These are phyloP conservation scores for Plasmodium yoelii DNA, from an alignment of 169 alveolate genomes.

Conservation along the genomic window DNA sequence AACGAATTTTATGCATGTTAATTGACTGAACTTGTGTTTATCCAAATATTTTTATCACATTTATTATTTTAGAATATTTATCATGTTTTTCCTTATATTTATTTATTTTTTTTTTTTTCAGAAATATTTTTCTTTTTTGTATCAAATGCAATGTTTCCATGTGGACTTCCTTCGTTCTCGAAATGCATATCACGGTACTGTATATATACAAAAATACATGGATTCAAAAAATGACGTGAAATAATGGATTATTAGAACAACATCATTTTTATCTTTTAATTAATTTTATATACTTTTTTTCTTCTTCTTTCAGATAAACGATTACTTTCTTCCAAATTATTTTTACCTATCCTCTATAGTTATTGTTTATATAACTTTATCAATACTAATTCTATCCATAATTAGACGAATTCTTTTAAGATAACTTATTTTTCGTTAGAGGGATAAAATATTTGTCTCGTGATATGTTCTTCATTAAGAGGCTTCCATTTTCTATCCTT, in stretches of 20 bases:
- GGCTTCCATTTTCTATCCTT: constrained; percentile 64
- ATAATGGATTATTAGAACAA: not conserved
- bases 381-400: constrained; percentile 19
- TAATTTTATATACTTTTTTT: not conserved
- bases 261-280: not conserved
- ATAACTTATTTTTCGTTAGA: constrained; percentile 16
- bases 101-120: constrained; percentile 10
- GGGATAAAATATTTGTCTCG: constrained; percentile 30
- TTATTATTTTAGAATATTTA: too few relatives aligned
- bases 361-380: constrained; percentile 6
- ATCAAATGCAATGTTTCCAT: constrained; percentile 17
- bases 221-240: not conserved
- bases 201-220: too few relatives aligned
- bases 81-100: not conserved
- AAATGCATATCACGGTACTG: constrained; percentile 37
- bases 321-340: constrained; percentile 49
- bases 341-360: constrained; percentile 9
- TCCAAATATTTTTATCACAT: too few relatives aligned
- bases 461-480: constrained; percentile 11
- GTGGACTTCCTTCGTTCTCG: constrained; percentile 36
- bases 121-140: constrained; percentile 29
- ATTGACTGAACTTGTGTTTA: too few relatives aligned
- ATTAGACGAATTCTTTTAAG: constrained; percentile 39
- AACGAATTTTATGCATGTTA: not conserved
- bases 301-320: constrained; percentile 54